Conservation (phyloP, 805 yeast genomes). For the Lipomyces starkeyi region DNA sequence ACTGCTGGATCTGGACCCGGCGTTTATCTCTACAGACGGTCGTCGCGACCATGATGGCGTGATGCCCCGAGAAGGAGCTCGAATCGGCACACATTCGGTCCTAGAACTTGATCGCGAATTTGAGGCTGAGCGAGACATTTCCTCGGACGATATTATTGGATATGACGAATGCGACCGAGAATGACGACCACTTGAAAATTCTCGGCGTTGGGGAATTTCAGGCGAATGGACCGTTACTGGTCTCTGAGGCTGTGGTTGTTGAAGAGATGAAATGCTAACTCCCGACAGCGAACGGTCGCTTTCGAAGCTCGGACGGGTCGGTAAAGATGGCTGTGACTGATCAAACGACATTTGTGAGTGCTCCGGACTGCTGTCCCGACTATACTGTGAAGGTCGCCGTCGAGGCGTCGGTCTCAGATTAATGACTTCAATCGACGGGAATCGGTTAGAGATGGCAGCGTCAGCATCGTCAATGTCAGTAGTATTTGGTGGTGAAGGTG, state of each 20-base stretch:
- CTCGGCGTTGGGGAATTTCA: slow-evolving; percentile 1
- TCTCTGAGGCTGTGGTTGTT: slow-evolving; percentile 29
- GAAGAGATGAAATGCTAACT: slow-evolving; percentile 5
- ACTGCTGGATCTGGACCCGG: slow-evolving; percentile 19
- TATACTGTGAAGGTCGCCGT: not conserved
- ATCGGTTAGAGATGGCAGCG: slow-evolving; percentile 14
- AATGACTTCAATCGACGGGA: slow-evolving; percentile 14
- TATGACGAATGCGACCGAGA: not conserved
- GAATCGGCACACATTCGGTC: slow-evolving; percentile 15
- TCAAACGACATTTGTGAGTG: slow-evolving; percentile 11
- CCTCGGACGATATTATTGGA: not conserved
- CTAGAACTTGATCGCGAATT: slow-evolving; percentile 13
- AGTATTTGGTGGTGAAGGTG: slow-evolving; percentile 8
- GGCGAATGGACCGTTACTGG: slow-evolving; percentile 14
- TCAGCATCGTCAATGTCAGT: slow-evolving; percentile 23
- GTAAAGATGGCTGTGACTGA: slow-evolving; percentile 4
- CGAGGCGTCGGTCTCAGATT: not conserved
- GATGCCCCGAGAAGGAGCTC: slow-evolving; percentile 31
- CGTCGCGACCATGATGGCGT: slow-evolving; percentile 29
- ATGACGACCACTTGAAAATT: not conserved
- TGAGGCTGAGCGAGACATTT: not conserved
- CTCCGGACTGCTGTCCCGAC: slow-evolving; percentile 1
- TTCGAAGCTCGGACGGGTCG: slow-evolving; percentile 16
- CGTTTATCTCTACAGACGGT: slow-evolving; percentile 27
- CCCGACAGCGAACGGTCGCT: slow-evolving; percentile 16